These are phyloP conservation scores for Aspergillus steynii DNA, from an alignment of 495 filamentous ascomycete species.

Conservation along the genomic window DNA sequence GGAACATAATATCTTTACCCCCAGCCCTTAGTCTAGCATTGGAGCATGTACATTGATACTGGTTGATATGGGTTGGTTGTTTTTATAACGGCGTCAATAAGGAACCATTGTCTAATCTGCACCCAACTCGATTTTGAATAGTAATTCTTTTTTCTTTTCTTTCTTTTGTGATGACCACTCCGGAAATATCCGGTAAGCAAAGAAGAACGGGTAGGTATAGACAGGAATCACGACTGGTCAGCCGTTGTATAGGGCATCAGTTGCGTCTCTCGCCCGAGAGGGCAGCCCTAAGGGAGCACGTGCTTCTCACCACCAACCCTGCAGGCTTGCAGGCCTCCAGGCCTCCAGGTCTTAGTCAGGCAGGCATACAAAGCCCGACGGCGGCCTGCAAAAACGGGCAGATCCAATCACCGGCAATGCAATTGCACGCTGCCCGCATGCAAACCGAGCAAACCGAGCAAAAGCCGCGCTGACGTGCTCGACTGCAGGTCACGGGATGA, in stretches of 20 bases:
- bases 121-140: not conserved
- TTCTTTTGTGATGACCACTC: not conserved
- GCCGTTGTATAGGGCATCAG: no score
- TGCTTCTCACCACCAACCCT: no score
- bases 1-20: not conserved
- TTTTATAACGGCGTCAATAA: not conserved
- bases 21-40: not conserved
- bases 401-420: not conserved
- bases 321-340: no score
- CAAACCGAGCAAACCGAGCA: not conserved
- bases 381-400: not conserved
- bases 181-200: no score
- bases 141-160: not conserved
- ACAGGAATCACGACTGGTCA: no score
- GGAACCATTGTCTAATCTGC: not conserved
- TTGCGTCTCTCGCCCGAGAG: no score
- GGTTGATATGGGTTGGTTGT: not conserved
- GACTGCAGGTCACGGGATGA: constrained; percentile 33
- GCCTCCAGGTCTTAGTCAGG: no score
- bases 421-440: not conserved
- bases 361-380: no score
- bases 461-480: constrained; percentile 36
- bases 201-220: no score
- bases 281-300: no score
- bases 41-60: not conserved